Evolutionary conservation across 345 rosid species (phyloP).

Genomic region (Eucalyptus sp.): DNA sequence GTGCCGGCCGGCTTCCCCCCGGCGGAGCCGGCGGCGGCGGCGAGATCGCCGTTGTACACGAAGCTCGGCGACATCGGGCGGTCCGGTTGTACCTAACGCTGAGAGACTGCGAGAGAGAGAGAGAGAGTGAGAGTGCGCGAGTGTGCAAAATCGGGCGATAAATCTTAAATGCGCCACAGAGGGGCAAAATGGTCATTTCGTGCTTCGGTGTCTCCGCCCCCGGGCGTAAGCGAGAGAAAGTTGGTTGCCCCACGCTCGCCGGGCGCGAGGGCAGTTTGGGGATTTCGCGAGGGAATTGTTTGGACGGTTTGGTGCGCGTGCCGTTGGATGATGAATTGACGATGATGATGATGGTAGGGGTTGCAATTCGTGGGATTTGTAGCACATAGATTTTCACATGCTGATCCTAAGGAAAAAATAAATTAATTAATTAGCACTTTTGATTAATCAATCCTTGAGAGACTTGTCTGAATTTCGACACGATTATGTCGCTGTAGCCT

Average conservation of each 20-base stretch:
- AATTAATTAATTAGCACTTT: neutral
- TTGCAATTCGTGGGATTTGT: neutral
- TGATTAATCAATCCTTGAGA: neutral
- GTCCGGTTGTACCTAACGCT: constrained; percentile 1
- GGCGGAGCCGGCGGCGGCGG: neutral
- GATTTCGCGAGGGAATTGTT: rapidly evolving
- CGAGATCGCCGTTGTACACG: constrained; percentile 23
- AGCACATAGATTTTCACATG: neutral
- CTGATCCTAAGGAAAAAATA: neutral
- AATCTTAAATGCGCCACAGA: neutral
- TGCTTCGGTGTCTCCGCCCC: constrained; percentile 17
- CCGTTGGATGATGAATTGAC: neutral
- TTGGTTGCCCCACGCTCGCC: neutral
- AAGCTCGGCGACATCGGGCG: constrained; percentile 51
- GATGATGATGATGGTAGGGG: neutral
- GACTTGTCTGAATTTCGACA: neutral
- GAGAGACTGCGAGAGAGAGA: neutral
- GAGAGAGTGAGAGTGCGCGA: neutral
- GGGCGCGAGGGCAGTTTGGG: neutral
- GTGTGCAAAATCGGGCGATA: neutral
- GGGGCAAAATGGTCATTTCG: neutral
- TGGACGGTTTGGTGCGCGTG: neutral
- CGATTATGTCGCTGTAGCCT: rapidly evolving
- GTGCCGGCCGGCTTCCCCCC: constrained; percentile 7
- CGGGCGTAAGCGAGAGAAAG: neutral